These are phyloP conservation scores for Plasmodium malariae DNA, from an alignment of 169 alveolate species.

Conservation along the genomic window DNA sequence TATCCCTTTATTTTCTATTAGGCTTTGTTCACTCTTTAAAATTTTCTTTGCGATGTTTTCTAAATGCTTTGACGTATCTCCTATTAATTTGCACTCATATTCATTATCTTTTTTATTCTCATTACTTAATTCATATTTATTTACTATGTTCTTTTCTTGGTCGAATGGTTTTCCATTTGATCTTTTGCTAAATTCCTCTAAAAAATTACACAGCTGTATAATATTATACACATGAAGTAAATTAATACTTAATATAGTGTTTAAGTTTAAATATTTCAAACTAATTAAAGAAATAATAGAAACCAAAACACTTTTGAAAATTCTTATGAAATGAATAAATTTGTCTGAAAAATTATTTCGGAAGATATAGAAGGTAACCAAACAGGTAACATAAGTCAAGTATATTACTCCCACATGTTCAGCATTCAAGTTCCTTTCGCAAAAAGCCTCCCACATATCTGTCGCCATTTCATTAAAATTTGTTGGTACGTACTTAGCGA, in stretches of 20 bases:
- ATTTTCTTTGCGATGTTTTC: slow-evolving; percentile 60
- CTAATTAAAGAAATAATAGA: slow-evolving; percentile 34
- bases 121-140: slow-evolving; percentile 44
- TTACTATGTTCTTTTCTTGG: slow-evolving; percentile 15
- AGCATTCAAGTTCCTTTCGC: slow-evolving; percentile 15
- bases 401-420: slow-evolving; percentile 62
- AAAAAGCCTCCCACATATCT: background rate
- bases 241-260: slow-evolving; percentile 45
- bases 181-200: slow-evolving; percentile 28
- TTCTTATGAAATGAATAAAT: slow-evolving; percentile 37
- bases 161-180: slow-evolving; percentile 10
- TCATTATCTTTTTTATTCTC: slow-evolving; percentile 38
- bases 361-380: slow-evolving; percentile 48
- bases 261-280: slow-evolving; percentile 45
- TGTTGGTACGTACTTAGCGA: background rate
- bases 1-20: slow-evolving; percentile 58
- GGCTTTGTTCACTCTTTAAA: slow-evolving; percentile 22
- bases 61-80: slow-evolving; percentile 68
- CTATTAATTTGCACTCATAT: slow-evolving; percentile 38
- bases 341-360: slow-evolving; percentile 28
- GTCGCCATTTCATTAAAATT: background rate
- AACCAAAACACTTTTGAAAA: slow-evolving; percentile 21
- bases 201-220: slow-evolving; percentile 50
- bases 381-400: slow-evolving; percentile 15
- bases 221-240: slow-evolving; percentile 60